These are phyloP conservation scores for Pleurotus sapidus DNA, from an alignment of 768 basidiomycete species.

Conservation along the genomic window DNA sequence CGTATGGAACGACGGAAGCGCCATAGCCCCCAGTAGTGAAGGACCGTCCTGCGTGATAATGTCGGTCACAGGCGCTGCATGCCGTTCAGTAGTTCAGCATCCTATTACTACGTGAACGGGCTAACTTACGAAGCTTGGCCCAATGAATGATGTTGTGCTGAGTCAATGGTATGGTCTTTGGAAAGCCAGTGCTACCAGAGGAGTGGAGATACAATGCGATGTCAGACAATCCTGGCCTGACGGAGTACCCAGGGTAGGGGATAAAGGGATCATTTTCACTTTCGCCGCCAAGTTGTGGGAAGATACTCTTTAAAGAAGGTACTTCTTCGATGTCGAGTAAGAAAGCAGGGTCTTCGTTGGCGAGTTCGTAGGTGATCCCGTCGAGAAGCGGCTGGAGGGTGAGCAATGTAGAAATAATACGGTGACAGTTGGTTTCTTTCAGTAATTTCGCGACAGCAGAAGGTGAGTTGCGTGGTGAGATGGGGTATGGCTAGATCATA, in stretches of 20 bases:
- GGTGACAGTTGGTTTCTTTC: slow-evolving; percentile 33
- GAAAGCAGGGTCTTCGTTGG: slow-evolving; percentile 8
- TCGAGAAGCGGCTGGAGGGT: slow-evolving; percentile 21
- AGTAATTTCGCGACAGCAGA: slow-evolving; percentile 33
- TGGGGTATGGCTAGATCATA: slow-evolving; percentile 35
- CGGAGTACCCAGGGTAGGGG: slow-evolving; percentile 20
- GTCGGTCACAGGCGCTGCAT: slow-evolving; percentile 11
- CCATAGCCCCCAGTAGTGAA: slow-evolving; percentile 22
- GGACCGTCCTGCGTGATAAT: slow-evolving; percentile 13
- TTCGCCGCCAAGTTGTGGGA: slow-evolving; percentile 37
- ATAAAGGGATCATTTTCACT: slow-evolving; percentile 23
- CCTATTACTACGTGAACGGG: not conserved
- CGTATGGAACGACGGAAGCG: slow-evolving; percentile 39
- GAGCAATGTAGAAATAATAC: slow-evolving; percentile 26
- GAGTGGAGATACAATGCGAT: slow-evolving; percentile 28
- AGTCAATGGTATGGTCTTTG: slow-evolving; percentile 5
- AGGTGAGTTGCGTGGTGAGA: slow-evolving; percentile 36
- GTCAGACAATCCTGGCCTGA: slow-evolving; percentile 17
- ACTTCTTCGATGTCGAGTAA: slow-evolving; percentile 28
- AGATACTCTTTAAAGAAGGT: slow-evolving; percentile 27
- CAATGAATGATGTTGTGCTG: not conserved
- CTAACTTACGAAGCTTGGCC: slow-evolving; percentile 27
- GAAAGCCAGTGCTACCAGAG: slow-evolving; percentile 6
- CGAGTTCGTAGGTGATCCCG: slow-evolving; percentile 15
- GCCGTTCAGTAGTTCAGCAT: not conserved